Base-by-base conservation (phyloP, 106 monocot genomes). In the Apostasia ramifera region DNA sequence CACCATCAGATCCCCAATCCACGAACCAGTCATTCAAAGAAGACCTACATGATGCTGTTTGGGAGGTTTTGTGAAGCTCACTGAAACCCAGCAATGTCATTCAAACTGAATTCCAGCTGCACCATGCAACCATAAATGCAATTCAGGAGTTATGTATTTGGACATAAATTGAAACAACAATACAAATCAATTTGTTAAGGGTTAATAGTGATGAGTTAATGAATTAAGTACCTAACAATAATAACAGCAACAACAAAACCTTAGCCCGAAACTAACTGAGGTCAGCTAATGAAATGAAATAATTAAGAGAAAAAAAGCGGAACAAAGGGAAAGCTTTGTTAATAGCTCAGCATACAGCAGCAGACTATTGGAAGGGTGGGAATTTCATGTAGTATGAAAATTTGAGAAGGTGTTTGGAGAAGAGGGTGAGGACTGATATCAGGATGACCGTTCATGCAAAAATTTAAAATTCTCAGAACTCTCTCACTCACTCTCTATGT, bases 51-150 rank as follows among this genome's bases (percentile, higher is more conserved):
- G 62, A 6, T 44, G 13, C 8, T 43, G 61, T 61, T 8, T 63
- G 5, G 45, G 39, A 50, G 8, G 50, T 50, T 50, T 4, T 5
- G 4, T 42, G 1, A 43, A 56, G 65, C 40, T 74, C 57, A 74
- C 44, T n/a, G 47, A 66, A 49, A 9, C 47, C 48, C 41, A 59
- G 40, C 7, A 41, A 3, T 66, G 59, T n/a, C 70, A 44, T 26
- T 71, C 49, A 9, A 9, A 70, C 54, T 40, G 61, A 73, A 83
- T 68, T 83, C 82, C 57, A 78, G 9, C 82, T 83, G 78, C 70
- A 75, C 0, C 6, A 71, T 46, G 13, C 51, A 78, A 70, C 50
- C 8, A 67, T 11, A 26, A 58, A 40, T 13, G 13, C 66, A 57
- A 12, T 47, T 9, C 40, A 47, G 54, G 9, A 53, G 9, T 44